These are phyloP conservation scores for Phytophthora capsici DNA, from an alignment of 352 stramenopile species.

Conservation along the genomic window DNA sequence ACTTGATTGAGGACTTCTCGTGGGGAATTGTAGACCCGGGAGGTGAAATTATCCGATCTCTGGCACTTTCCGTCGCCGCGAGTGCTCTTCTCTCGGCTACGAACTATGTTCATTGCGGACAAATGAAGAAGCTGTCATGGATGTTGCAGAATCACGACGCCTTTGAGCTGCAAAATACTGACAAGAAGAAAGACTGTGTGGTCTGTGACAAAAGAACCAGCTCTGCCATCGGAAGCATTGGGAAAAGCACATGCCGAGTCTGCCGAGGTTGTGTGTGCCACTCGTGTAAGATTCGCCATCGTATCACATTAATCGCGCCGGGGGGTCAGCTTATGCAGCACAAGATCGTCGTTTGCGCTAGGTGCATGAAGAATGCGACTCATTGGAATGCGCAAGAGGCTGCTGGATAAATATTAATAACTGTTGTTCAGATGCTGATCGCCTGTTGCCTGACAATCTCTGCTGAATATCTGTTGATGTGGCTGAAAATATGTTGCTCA, in stretches of 20 bases:
- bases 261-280: conserved; percentile 43
- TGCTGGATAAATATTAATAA: too few relatives aligned
- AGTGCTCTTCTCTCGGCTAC: conserved; percentile 38
- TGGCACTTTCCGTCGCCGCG: conserved; percentile 31
- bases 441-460: too few relatives aligned
- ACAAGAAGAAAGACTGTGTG: conserved; percentile 18
- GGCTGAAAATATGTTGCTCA: too few relatives aligned
- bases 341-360: conserved; percentile 43
- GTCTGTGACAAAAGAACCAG: conserved; percentile 39
- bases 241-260: conserved; percentile 38
- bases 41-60: conserved; percentile 38
- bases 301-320: conserved; percentile 43
- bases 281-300: conserved; percentile 47
- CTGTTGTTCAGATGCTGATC: too few relatives aligned
- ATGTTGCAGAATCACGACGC: conserved; percentile 24
- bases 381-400: conserved; percentile 38
- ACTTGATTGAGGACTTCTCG: conserved; percentile 49
- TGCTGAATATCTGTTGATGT: too few relatives aligned
- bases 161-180: neutral
- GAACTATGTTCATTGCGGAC: conserved; percentile 48
- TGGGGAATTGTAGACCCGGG: conserved; percentile 32
- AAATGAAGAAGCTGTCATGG: conserved; percentile 69
- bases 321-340: conserved; percentile 39
- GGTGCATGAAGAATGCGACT: conserved; percentile 43
- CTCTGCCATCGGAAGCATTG: conserved; percentile 24